Conservation (phyloP, 805 yeast species). For the Kazachstania taianensis region DNA sequence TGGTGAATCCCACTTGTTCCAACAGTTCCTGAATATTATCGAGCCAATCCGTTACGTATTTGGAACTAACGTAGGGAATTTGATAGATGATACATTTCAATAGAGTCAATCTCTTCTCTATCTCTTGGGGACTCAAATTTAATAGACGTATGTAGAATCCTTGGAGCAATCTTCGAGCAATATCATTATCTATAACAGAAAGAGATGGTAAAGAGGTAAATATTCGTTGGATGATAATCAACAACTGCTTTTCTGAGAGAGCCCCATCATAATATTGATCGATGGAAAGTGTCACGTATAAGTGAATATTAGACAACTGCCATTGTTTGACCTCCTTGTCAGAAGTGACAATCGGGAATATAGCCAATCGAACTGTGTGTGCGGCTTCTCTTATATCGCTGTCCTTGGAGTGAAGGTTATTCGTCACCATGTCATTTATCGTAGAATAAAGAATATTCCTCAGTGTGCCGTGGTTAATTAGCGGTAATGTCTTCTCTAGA, state of each 20-base stretch:
- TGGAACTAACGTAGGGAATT: constrained; percentile 11
- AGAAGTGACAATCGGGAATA: constrained; percentile 7
- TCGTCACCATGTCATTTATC: constrained; percentile 9
- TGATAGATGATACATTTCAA: constrained; percentile 18
- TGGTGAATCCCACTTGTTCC: constrained; percentile 3
- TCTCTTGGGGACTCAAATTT: constrained; percentile 2
- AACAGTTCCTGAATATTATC: constrained; percentile 18
- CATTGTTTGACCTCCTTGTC: constrained; percentile 1
- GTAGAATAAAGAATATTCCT: constrained; percentile 4
- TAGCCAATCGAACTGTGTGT: constrained; percentile 15
- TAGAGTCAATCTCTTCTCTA: constrained; percentile 8
- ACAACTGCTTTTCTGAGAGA: constrained; percentile 16
- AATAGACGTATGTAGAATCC: constrained; percentile 10
- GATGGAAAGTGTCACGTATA: constrained; percentile 12
- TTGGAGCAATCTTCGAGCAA: constrained; percentile 16
- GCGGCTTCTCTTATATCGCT: constrained; percentile 17
- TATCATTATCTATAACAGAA: constrained; percentile 8
- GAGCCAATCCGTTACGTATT: constrained; percentile 17
- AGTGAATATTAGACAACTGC: constrained; percentile 6
- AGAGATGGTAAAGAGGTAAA: constrained; percentile 9
- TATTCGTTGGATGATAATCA: constrained; percentile 12
- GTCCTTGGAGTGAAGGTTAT: constrained; percentile 6
- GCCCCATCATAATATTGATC: constrained; percentile 9
- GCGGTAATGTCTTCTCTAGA: constrained; percentile 14
- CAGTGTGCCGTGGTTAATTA: constrained; percentile 1